phyloP scores from a whole-genome alignment of 1,284 basidiomycete species.

The Ganoderma sp. region DNA sequence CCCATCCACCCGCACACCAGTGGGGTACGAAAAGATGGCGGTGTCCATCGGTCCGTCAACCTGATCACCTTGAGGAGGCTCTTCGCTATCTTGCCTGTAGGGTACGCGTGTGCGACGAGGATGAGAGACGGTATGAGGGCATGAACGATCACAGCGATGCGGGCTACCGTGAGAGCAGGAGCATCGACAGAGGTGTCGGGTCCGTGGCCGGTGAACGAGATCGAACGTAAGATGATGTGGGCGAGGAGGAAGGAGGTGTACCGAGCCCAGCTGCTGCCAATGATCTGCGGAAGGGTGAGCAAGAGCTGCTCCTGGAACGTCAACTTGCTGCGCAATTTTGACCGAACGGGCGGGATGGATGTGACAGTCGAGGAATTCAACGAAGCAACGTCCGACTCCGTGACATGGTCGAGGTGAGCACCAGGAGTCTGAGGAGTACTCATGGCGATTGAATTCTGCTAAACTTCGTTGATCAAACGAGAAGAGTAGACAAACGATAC shows the following conservation, averaged over 20 bases:
- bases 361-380: neutral
- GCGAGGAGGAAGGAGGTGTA: neutral
- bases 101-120: neutral
- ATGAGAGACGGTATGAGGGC: neutral
- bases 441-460: neutral
- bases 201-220: neutral
- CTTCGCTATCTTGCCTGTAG: conserved; percentile 5
- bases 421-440: neutral
- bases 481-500: neutral
- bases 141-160: neutral
- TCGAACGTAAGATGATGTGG: neutral
- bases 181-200: neutral
- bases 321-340: neutral
- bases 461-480: neutral
- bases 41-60: conserved; percentile 4
- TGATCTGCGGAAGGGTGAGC: neutral
- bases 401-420: neutral
- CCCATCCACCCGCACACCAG: neutral
- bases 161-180: neutral
- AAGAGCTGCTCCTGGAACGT: neutral
- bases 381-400: neutral
- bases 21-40: neutral
- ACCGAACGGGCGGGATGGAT: neutral
- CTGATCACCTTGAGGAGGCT: conserved; percentile 8
- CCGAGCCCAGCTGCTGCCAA: neutral